A percentile compares a stretch with the other conserved stretches of the same genome.
Conservation (phyloP, 148 eudicot genomes). For the Arbutus unedo region DNA sequence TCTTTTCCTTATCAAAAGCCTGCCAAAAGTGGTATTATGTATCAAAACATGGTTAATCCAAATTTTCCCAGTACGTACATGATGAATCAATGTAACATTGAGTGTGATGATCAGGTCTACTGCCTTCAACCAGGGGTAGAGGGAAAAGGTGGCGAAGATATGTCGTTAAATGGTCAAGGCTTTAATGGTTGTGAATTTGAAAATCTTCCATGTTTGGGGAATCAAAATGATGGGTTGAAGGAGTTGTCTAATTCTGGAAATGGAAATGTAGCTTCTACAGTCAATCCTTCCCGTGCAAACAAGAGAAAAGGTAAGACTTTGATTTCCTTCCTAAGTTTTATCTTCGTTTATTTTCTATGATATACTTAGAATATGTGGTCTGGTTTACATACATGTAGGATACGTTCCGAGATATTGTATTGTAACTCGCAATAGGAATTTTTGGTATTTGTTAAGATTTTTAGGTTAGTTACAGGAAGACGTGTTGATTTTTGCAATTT, state of each 20-base stretch:
- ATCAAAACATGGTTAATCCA: conserved; percentile 40
- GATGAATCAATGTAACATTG: conserved; percentile 69
- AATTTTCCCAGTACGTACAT: conserved; percentile 47
- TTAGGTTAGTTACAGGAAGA: not conserved
- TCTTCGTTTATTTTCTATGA: not conserved
- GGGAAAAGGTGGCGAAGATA: conserved; percentile 46
- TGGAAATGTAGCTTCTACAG: conserved; percentile 33
- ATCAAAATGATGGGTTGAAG: conserved; percentile 40
- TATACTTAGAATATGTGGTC: not conserved
- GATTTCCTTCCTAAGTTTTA: conserved; percentile 8
- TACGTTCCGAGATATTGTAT: not conserved
- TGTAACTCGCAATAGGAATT: not conserved
- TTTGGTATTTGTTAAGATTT: not conserved
- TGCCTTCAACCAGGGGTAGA: conserved; percentile 58
- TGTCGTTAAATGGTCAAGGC: conserved; percentile 46
- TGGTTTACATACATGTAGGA: not conserved
- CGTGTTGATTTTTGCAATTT: not conserved
- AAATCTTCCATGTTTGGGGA: conserved; percentile 59
- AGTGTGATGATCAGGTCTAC: conserved; percentile 68
- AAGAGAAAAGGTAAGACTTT: conserved; percentile 60
- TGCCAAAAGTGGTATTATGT: conserved; percentile 44
- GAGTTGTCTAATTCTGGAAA: conserved; percentile 51
- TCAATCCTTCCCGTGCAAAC: conserved; percentile 43
- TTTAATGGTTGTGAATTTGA: conserved; percentile 65
- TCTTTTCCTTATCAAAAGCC: conserved; percentile 86